A percentile compares a stretch with the other conserved stretches of the same genome.
Evolutionary conservation across 192 early-diverging fungal genomes (phyloP).

Genomic region (Entomortierella chlamydospora): DNA sequence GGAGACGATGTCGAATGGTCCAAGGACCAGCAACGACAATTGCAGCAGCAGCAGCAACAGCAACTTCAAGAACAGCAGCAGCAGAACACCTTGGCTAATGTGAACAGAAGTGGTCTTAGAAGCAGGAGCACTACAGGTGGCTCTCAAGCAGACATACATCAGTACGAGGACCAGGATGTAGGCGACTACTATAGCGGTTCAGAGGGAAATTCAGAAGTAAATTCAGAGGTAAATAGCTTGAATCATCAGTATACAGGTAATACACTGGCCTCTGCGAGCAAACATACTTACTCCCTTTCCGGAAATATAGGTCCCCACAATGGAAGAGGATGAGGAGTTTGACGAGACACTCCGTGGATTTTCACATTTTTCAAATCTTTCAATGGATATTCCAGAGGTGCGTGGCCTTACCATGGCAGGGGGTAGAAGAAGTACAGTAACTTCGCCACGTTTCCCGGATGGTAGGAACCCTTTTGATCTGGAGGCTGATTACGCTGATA

Average conservation of each 20-base stretch:
- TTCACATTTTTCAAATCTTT: slow-evolving; percentile 5
- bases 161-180: slow-evolving; percentile 10
- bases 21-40: slow-evolving; percentile 22
- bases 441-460: slow-evolving; percentile 19
- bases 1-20: slow-evolving; percentile 48
- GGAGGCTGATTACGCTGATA: slow-evolving; percentile 36
- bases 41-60: slow-evolving; percentile 7
- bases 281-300: background rate
- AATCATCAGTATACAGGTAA: no score
- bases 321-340: slow-evolving; percentile 28
- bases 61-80: background rate
- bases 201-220: slow-evolving; percentile 4
- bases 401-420: slow-evolving; percentile 14
- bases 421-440: background rate
- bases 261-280: no score
- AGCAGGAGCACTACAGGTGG: slow-evolving; percentile 2
- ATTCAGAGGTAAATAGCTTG: background rate
- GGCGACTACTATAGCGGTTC: slow-evolving; percentile 21
- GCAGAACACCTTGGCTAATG: background rate
- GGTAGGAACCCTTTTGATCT: slow-evolving; percentile 42
- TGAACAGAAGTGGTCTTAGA: background rate
- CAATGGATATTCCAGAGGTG: background rate
- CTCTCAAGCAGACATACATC: slow-evolving; percentile 2
- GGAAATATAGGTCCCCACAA: background rate
- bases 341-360: slow-evolving; percentile 17